A percentile compares a stretch with the other conserved stretches of the same genome.
Conservation (phyloP, 768 basidiomycete species). For the Suillus plorans region DNA sequence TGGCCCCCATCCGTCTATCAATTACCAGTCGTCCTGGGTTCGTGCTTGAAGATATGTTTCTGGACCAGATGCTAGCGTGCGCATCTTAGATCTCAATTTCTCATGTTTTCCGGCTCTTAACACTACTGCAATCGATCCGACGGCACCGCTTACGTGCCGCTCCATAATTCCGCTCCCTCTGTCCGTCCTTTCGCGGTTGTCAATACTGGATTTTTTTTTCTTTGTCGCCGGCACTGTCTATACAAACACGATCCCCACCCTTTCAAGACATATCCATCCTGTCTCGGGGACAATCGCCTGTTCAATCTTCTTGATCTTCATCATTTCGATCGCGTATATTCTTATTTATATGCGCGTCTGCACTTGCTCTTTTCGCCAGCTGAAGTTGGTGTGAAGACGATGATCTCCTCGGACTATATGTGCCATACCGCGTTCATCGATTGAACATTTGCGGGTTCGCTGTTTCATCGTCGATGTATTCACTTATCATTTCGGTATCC, state of each 20-base stretch:
- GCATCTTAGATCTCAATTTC: conserved; percentile 28
- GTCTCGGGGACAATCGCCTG: conserved; percentile 46
- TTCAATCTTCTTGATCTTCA: conserved; percentile 24
- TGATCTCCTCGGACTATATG: conserved; percentile 34
- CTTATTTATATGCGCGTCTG: conserved; percentile 29
- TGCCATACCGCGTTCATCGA: conserved; percentile 35
- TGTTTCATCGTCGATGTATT: conserved; percentile 32
- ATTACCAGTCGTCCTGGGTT: conserved; percentile 52
- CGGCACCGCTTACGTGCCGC: conserved; percentile 34
- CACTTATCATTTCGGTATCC: conserved; percentile 28
- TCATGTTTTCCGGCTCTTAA: conserved; percentile 21
- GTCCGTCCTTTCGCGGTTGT: conserved; percentile 34
- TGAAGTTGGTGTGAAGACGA: conserved; percentile 17
- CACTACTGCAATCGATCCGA: conserved; percentile 31
- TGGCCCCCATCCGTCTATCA: conserved; percentile 40
- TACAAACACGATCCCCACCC: conserved; percentile 27
- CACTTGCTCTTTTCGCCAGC: conserved; percentile 11
- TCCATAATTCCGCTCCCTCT: conserved; percentile 42
- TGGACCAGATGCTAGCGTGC: conserved; percentile 12
- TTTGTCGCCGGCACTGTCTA: conserved; percentile 20
- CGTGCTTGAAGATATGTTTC: conserved; percentile 37
- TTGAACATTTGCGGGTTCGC: conserved; percentile 32
- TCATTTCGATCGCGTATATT: conserved; percentile 29
- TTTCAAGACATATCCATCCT: conserved; percentile 66
- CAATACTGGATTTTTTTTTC: conserved; percentile 34